Evolutionary conservation across 2,329 filamentous ascomycete species (phyloP).

Genomic region (Hymenoscyphus infarciens): DNA sequence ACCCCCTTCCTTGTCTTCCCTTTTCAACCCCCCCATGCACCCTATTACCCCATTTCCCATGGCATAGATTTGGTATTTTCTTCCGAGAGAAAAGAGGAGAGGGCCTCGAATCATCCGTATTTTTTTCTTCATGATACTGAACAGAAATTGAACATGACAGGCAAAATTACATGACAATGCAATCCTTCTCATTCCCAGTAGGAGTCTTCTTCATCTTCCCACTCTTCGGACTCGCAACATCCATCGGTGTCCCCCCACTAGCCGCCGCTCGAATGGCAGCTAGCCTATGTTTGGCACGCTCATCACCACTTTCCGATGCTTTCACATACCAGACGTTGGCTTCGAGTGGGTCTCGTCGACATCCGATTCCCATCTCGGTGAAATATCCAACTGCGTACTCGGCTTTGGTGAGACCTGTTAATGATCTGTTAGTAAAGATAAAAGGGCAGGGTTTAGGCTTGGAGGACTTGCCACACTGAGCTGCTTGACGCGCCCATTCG

Average conservation of each 20-base stretch:
- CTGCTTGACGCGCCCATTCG: slow-evolving; percentile 88
- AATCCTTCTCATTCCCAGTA: slow-evolving; percentile 21
- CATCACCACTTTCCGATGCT: slow-evolving; percentile 87
- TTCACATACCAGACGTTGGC: slow-evolving; percentile 98
- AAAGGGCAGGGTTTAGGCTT: not conserved
- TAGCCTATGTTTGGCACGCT: slow-evolving; percentile 81
- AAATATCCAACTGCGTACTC: slow-evolving; percentile 96
- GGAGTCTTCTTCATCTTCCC: slow-evolving; percentile 31
- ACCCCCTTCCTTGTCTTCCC: not conserved
- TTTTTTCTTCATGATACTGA: not conserved
- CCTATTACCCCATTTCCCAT: not conserved
- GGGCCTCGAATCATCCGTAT: not conserved
- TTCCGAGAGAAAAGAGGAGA: not conserved
- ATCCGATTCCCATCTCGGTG: slow-evolving; percentile 97
- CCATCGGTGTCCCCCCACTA: slow-evolving; percentile 39
- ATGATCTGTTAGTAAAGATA: slow-evolving; percentile 5
- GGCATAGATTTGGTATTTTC: not conserved
- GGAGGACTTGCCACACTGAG: slow-evolving; percentile 68
- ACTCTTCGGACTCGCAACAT: slow-evolving; percentile 30
- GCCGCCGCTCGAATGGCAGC: slow-evolving; percentile 84
- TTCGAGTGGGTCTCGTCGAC: slow-evolving; percentile 87
- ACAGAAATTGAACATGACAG: not conserved
- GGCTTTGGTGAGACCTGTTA: slow-evolving; percentile 51
- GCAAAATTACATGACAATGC: slow-evolving; percentile 9
- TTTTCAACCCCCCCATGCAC: too few relatives aligned